phyloP scores from a whole-genome alignment of 257 asterid genomes.

The Plantago ovata region DNA sequence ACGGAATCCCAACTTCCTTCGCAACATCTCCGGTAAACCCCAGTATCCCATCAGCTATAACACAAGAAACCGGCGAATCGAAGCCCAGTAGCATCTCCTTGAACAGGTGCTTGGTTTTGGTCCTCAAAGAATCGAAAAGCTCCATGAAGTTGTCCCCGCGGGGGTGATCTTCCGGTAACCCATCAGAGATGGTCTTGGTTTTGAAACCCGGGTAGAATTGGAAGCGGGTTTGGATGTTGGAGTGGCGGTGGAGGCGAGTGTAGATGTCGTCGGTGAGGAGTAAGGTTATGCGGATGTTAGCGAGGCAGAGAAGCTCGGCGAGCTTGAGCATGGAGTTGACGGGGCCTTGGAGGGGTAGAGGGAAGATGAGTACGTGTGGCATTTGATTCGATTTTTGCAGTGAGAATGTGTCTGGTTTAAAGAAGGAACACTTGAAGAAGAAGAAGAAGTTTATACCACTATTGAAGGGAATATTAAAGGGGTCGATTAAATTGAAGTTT shows the following conservation, averaged over 20 bases:
- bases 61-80: slow-evolving; percentile 24
- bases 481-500: too few species aligned
- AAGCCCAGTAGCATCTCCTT: slow-evolving; percentile 29
- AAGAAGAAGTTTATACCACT: too few species aligned
- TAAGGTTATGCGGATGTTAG: slow-evolving; percentile 44
- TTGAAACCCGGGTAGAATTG: slow-evolving; percentile 34
- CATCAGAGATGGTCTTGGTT: slow-evolving; percentile 48
- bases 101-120: slow-evolving; percentile 34
- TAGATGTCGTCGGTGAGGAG: slow-evolving; percentile 44
- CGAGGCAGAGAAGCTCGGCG: slow-evolving; percentile 53
- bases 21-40: slow-evolving; percentile 46
- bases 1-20: slow-evolving; percentile 37
- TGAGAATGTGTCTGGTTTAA: too few species aligned
- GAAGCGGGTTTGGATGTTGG: slow-evolving; percentile 41
- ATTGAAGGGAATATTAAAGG: too few species aligned
- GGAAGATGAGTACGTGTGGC: slow-evolving; percentile 52
- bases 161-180: slow-evolving; percentile 46
- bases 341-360: slow-evolving; percentile 67
- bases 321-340: slow-evolving; percentile 65
- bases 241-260: slow-evolving; percentile 38
- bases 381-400: background rate
- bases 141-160: slow-evolving; percentile 40
- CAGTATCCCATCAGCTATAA: slow-evolving; percentile 42
- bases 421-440: too few species aligned
- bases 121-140: slow-evolving; percentile 43